Percentiles rank a stretch among this genome's conserved stretches.
Conservation (phyloP, 176 grass and related monocot species). For the Saccharum spontaneum region DNA sequence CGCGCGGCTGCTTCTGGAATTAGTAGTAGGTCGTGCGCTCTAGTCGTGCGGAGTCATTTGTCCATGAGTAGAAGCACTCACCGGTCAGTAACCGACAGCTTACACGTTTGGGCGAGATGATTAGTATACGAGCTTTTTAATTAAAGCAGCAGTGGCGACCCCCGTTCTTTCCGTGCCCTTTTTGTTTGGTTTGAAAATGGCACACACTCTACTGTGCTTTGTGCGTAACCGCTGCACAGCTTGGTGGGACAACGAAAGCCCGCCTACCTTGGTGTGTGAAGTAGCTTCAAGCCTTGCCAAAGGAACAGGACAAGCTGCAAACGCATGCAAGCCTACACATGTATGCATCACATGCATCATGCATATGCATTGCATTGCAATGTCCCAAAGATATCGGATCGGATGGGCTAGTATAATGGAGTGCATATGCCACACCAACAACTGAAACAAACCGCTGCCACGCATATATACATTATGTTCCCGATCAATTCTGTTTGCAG, state of each 20-base stretch:
- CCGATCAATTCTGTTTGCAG: no score
- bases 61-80: background rate
- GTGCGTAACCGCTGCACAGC: conserved; percentile 22
- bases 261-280: conserved; percentile 32
- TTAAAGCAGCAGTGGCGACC: background rate
- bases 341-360: background rate
- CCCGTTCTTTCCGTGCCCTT: background rate
- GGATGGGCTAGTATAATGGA: background rate
- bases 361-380: background rate
- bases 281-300: conserved; percentile 41
- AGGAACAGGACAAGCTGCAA: conserved; percentile 13
- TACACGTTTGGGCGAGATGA: background rate
- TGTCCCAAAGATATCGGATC: background rate
- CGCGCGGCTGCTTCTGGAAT: background rate
- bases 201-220: background rate
- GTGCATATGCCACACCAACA: background rate
- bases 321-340: background rate
- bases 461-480: no score
- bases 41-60: background rate
- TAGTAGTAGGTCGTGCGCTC: background rate
- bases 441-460: no score
- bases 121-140: background rate
- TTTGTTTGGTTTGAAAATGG: conserved; percentile 44
- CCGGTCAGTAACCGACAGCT: conserved; percentile 32
- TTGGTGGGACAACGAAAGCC: conserved; percentile 32